Conservation (phyloP, 208 protist genomes). For the Trypanosoma melophagium region DNA sequence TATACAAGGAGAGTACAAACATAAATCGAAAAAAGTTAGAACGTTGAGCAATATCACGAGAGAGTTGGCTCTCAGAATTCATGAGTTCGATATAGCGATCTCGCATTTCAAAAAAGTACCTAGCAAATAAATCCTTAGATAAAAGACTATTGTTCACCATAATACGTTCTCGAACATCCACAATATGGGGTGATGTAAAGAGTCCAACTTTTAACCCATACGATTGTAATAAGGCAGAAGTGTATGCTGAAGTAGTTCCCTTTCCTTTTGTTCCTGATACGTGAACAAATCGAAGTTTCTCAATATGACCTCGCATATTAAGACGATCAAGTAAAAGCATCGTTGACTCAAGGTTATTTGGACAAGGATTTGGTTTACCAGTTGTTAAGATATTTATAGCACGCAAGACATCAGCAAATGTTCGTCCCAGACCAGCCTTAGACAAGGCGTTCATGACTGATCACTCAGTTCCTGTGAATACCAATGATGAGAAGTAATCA, state of each 20-base stretch:
- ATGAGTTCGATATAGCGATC: slow-evolving; percentile 50
- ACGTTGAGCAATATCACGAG: slow-evolving; percentile 44
- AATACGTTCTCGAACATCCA: slow-evolving; percentile 85
- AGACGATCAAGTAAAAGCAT: slow-evolving; percentile 70
- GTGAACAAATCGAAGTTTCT: slow-evolving; percentile 93
- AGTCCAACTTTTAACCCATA: slow-evolving; percentile 87
- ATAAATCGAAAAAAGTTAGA: slow-evolving; percentile 87
- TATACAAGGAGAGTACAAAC: slow-evolving; percentile 78
- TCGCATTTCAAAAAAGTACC: slow-evolving; percentile 79
- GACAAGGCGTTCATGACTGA: no score
- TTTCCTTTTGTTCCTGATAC: slow-evolving; percentile 94
- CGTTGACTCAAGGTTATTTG: slow-evolving; percentile 91
- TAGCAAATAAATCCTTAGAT: slow-evolving; percentile 56
- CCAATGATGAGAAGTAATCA: no score
- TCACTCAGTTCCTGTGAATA: no score
- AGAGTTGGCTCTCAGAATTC: slow-evolving; percentile 55
- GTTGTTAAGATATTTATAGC: slow-evolving; percentile 52
- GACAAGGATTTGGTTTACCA: slow-evolving; percentile 36
- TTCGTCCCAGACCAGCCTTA: slow-evolving; percentile 23
- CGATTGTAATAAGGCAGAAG: slow-evolving; percentile 67
- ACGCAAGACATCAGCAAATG: slow-evolving; percentile 63
- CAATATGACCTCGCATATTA: slow-evolving; percentile 90
- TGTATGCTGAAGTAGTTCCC: slow-evolving; percentile 85
- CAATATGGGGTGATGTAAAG: slow-evolving; percentile 91
- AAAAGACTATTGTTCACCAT: slow-evolving; percentile 77